Conservation (phyloP, 2,329 filamentous ascomycete species). For the Fusarium bactridioides region DNA sequence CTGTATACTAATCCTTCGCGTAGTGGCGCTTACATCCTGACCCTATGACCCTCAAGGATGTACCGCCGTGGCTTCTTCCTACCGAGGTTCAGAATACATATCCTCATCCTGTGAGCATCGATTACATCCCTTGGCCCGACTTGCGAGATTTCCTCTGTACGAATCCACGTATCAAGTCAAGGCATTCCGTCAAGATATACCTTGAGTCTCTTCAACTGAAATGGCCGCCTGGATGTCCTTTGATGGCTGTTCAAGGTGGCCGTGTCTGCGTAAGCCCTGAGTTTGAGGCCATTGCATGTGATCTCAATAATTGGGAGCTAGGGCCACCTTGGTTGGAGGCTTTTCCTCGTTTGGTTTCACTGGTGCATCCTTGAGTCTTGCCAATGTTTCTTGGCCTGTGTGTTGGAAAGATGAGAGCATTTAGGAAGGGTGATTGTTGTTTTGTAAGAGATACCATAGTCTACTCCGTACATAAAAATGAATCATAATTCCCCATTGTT, state of each 20-base stretch:
- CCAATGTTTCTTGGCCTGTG: background rate
- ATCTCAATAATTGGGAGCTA: conserved; percentile 37
- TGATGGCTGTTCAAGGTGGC: conserved; percentile 17
- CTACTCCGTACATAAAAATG: background rate
- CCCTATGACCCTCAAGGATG: conserved; percentile 31
- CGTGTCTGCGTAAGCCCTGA: conserved; percentile 33
- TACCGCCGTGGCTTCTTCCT: conserved; percentile 32
- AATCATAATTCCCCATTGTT: no score
- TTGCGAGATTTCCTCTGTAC: conserved; percentile 36
- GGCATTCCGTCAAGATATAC: conserved; percentile 37
- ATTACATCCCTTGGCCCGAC: conserved; percentile 39
- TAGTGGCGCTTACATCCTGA: conserved; percentile 39
- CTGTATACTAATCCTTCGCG: background rate
- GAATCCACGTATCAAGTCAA: conserved; percentile 25
- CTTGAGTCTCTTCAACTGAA: conserved; percentile 30
- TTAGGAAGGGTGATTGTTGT: background rate
- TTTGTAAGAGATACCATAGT: background rate
- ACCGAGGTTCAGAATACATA: conserved; percentile 35
- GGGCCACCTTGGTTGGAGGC: conserved; percentile 33
- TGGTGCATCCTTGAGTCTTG: conserved; percentile 13
- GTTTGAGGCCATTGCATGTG: conserved; percentile 34
- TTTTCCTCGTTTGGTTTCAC: conserved; percentile 34
- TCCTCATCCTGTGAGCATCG: conserved; percentile 37
- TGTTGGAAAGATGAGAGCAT: background rate
- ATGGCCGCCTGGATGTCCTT: conserved; percentile 29